phyloP scores from a whole-genome alignment of 164 flowering plant species.

The Berberis thunbergii region DNA sequence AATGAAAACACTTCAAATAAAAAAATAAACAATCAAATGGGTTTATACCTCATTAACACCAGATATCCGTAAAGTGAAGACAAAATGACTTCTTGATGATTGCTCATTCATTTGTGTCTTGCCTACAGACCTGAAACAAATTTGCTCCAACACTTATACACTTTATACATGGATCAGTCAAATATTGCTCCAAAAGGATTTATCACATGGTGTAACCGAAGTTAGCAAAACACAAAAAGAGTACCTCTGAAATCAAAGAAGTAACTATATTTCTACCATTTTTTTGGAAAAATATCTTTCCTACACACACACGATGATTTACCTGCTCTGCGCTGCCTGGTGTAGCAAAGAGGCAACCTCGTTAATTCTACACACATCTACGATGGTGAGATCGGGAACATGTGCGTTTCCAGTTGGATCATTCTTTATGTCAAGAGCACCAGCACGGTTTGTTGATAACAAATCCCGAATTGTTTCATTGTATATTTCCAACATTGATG shows the following conservation, averaged over 20 bases:
- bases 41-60: conserved; percentile 76
- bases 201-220: no score
- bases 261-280: no score
- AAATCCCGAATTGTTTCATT: conserved; percentile 93
- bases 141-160: not conserved
- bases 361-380: conserved; percentile 22
- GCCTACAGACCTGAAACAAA: conserved; percentile 65
- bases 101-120: conserved; percentile 95
- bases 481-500: conserved; percentile 91
- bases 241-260: no score
- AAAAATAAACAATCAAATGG: not conserved
- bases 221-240: no score
- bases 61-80: conserved; percentile 74
- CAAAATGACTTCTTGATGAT: conserved; percentile 95
- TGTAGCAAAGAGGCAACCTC: conserved; percentile 50
- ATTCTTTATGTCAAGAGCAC: conserved; percentile 19
- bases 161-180: no score
- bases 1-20: not conserved
- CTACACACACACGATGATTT: not conserved
- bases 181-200: no score
- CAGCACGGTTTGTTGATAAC: conserved; percentile 42
- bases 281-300: not conserved
- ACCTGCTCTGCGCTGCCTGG: conserved; percentile 3
- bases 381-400: conserved; percentile 2
- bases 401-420: conserved; percentile 1